Conservation (phyloP, 2,329 filamentous ascomycete species). For the Blastomyces percursus region DNA sequence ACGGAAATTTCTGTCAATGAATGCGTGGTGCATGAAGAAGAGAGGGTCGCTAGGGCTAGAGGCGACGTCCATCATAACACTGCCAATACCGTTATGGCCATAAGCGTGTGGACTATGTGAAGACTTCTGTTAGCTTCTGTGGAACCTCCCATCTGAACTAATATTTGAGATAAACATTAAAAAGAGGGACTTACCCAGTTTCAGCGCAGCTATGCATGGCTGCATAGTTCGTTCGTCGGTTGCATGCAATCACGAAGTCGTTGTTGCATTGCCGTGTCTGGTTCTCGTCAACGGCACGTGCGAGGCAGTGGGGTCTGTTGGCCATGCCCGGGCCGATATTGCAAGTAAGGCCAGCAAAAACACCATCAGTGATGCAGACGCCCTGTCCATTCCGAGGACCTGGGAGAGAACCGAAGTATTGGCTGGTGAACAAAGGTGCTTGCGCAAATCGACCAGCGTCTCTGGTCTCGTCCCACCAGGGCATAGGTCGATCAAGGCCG, state of each 20-base stretch:
- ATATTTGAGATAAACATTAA: neutral
- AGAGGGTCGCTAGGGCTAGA: constrained; percentile 35
- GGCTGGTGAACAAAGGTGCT: neutral
- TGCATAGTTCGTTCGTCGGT: neutral
- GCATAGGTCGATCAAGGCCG: constrained; percentile 1
- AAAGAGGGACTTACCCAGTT: neutral
- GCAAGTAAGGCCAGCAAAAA: constrained; percentile 5
- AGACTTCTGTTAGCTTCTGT: neutral
- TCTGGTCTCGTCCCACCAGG: constrained; percentile 8
- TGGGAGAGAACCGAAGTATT: constrained; percentile 6
- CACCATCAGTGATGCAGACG: constrained; percentile 5
- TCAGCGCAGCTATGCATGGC: constrained; percentile 4
- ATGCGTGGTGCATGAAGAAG: constrained; percentile 39
- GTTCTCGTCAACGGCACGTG: constrained; percentile 2
- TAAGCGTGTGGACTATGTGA: constrained; percentile 2
- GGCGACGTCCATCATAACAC: constrained; percentile 27
- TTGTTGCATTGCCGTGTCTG: neutral
- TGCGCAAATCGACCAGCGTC: constrained; percentile 8
- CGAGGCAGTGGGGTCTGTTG: constrained; percentile 3
- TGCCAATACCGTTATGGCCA: constrained; percentile 5
- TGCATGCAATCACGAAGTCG: constrained; percentile 1
- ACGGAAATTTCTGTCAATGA: constrained; percentile 38
- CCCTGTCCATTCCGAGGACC: neutral
- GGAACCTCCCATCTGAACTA: neutral
- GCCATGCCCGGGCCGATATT: constrained; percentile 4